Base-by-base conservation (phyloP, 192 early-diverging fungal species). In the Coemansia sp. region DNA sequence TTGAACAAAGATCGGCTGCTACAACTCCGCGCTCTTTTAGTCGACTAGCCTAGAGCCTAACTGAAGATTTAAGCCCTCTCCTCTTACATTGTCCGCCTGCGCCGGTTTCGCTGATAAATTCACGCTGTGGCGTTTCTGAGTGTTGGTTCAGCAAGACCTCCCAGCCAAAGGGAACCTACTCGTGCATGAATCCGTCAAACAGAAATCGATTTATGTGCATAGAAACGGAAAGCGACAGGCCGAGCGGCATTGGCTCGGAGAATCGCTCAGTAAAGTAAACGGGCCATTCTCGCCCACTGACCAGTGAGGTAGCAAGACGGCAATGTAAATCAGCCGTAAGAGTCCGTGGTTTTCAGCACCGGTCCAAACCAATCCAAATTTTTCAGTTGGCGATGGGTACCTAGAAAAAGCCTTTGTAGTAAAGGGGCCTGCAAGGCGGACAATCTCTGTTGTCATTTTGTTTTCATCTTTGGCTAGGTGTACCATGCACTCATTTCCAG, bases 401-500 rank as follows among this genome's bases (percentile, higher is more conserved):
- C 3, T 33, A 60, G 57, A 60, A 60, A 60, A 18, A 11, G 33
- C 33, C 57, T 34, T 60, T 60, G 33, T 27, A 36, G 33, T 33
- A 53, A 66, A 50, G 24, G 34, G 50, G 20, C 65, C 8, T 7
- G 22, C 15, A 38, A 34, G n/a, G 53, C 12, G 57, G 57, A 20
- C 57, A 15, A 60, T 60, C 57, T 65, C 64, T 36, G n/a, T 50
- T 66, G 11, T 66, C 52, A 33, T 50, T 65, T 34, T 44, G 5
- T 50, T 46, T 46, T 46, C 43, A 16, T 46, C 16, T 49, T 20
- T 49, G 46, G 64, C 47, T 6, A 33, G 43, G 29, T 18, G 24
- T 46, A 11, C 53, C 53, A 57, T 57, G 53, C 6, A 33, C 9
- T n/a, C 53, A 57, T 15, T 31, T 57, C 15, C 29, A 13, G 53